phyloP scores from a whole-genome alignment of 805 yeast species.

The Candida vaughaniae region DNA sequence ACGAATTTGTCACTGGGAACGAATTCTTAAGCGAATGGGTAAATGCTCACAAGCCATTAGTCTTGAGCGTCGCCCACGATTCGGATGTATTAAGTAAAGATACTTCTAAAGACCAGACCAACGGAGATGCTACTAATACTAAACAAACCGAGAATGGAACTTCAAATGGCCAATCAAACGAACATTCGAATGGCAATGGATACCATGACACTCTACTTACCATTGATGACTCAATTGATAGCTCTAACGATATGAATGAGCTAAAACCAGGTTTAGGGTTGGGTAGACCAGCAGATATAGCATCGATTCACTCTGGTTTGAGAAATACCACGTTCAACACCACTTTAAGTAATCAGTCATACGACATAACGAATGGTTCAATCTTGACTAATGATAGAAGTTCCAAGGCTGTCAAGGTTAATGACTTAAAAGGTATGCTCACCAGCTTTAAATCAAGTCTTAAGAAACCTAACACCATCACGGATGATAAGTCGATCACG shows the following conservation, averaged over 20 bases:
- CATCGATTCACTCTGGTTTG: constrained; percentile 40
- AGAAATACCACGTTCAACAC: constrained; percentile 8
- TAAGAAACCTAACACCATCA: constrained; percentile 2
- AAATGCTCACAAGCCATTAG: constrained; percentile 26
- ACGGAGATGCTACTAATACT: background rate
- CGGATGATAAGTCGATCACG: constrained; percentile 5
- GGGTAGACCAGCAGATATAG: constrained; percentile 41
- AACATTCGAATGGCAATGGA: constrained; percentile 3
- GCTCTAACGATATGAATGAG: constrained; percentile 6
- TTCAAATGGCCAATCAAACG: background rate
- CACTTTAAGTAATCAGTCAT: constrained; percentile 9
- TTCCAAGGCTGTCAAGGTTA: constrained; percentile 30
- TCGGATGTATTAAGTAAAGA: constrained; percentile 1
- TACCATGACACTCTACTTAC: constrained; percentile 10
- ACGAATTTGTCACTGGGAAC: constrained; percentile 27
- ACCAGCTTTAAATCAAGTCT: constrained; percentile 7
- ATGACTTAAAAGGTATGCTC: constrained; percentile 34
- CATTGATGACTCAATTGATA: background rate
- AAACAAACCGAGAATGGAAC: background rate
- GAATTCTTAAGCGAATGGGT: constrained; percentile 31
- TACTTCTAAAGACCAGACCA: background rate
- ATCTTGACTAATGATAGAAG: constrained; percentile 13
- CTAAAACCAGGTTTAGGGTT: constrained; percentile 25
- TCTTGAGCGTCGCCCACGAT: constrained; percentile 8
- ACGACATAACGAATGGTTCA: constrained; percentile 18